Conservation (phyloP, 2,329 filamentous ascomycete species). For the Cylindrodendrum hubeiense region DNA sequence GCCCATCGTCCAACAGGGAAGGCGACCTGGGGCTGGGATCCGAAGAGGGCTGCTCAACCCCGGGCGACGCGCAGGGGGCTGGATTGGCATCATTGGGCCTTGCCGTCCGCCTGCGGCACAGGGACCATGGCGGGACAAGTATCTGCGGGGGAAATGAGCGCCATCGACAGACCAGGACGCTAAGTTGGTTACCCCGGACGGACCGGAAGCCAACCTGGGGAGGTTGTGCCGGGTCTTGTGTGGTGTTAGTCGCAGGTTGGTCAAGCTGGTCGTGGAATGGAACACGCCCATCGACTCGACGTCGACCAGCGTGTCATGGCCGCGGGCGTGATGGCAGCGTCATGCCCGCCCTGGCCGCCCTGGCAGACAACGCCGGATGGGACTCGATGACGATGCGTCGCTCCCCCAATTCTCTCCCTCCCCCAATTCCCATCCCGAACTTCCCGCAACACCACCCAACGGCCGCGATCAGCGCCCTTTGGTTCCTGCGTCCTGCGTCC, state of each 20-base stretch:
- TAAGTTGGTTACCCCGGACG: slow-evolving; percentile 31
- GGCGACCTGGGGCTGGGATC: slow-evolving; percentile 5
- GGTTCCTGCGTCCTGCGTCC: slow-evolving; percentile 31
- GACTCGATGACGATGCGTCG: slow-evolving; percentile 11
- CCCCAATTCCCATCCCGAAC: not conserved
- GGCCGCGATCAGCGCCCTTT: not conserved
- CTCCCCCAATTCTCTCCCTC: not conserved
- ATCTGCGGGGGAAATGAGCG: slow-evolving; percentile 39
- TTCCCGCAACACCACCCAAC: not conserved
- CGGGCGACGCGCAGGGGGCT: not conserved
- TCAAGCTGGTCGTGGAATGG: not conserved
- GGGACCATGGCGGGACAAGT: slow-evolving; percentile 5
- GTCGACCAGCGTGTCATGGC: not conserved
- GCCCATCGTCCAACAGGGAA: slow-evolving; percentile 33
- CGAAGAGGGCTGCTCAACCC: not conserved
- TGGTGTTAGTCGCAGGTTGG: not conserved
- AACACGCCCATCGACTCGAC: not conserved
- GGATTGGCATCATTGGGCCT: slow-evolving; percentile 25
- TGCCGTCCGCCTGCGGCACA: slow-evolving; percentile 29
- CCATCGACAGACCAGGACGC: slow-evolving; percentile 20
- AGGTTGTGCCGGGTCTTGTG: not conserved
- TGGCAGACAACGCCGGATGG: too few species aligned
- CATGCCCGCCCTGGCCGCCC: not conserved
- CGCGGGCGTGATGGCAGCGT: not conserved
- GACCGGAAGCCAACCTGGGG: slow-evolving; percentile 14